Conservation (phyloP, 129 eudicot species). For the Chrysanthemum makinoi region DNA sequence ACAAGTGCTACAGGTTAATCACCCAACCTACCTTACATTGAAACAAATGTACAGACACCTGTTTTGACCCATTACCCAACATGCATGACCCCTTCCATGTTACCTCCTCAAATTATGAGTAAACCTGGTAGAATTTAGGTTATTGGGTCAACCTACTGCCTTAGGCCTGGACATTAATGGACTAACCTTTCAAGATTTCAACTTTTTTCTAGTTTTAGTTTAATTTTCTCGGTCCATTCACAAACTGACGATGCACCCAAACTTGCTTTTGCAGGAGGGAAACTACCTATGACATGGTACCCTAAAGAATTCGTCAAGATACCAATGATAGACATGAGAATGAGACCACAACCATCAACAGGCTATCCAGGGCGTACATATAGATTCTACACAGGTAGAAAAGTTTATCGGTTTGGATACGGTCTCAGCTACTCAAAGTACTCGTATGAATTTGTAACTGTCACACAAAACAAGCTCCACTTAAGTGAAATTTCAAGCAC, state of each 20-base stretch:
- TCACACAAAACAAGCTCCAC: conserved; percentile 50
- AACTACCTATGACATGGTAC: conserved; percentile 90
- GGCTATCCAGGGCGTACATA: conserved; percentile 97
- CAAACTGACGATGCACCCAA: neutral
- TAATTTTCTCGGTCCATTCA: neutral
- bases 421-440: conserved; percentile 95
- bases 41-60: too few relatives aligned
- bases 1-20: too few relatives aligned
- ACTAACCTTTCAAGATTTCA: too few relatives aligned
- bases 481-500: conserved; percentile 29
- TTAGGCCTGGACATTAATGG: neutral
- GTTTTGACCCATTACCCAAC: neutral
- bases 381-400: conserved; percentile 78
- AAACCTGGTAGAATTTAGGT: neutral
- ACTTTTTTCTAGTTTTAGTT: neutral
- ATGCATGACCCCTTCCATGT: too few relatives aligned
- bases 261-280: conserved; percentile 66
- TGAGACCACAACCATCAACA: conserved; percentile 68
- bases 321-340: conserved; percentile 98
- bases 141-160: neutral
- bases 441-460: conserved; percentile 50
- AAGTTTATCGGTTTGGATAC: conserved; percentile 73
- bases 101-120: too few relatives aligned
- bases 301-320: conserved; percentile 72
- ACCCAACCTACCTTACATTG: too few relatives aligned